phyloP scores from a whole-genome alignment of 176 grass and related monocot species.

The Rhynchospora breviuscula region DNA sequence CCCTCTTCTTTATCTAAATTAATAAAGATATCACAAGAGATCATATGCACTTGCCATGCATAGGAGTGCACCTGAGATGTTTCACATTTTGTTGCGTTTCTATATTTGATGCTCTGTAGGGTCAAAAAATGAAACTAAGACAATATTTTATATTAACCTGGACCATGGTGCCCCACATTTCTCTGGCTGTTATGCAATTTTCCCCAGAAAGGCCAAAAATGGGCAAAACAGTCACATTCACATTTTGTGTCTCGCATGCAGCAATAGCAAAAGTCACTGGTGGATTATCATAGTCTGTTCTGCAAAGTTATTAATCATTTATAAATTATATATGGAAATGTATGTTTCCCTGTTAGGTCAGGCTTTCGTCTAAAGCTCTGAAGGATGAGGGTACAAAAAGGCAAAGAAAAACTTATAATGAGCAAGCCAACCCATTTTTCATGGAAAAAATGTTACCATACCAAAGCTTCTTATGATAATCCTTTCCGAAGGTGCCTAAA shows the following conservation, averaged over 20 bases:
- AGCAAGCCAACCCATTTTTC: constrained; percentile 34
- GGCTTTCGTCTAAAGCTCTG: neutral
- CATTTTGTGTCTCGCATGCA: constrained; percentile 84
- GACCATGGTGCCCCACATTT: constrained; percentile 81
- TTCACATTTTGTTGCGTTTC: neutral
- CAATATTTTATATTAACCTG: constrained; percentile 38
- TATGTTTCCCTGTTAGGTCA: neutral
- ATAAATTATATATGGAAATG: neutral
- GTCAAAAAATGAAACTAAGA: neutral
- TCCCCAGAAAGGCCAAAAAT: constrained; percentile 75
- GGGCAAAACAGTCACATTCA: constrained; percentile 82
- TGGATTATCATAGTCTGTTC: constrained; percentile 78
- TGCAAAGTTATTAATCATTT: constrained; percentile 28
- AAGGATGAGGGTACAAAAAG: neutral
- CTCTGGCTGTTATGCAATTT: constrained; percentile 66
- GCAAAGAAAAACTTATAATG: constrained; percentile 27
- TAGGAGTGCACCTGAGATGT: neutral
- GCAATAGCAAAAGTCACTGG: constrained; percentile 96
- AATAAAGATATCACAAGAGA: neutral
- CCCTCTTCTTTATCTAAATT: neutral
- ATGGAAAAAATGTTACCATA: neutral
- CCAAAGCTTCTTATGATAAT: neutral
- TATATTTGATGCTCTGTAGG: constrained; percentile 6
- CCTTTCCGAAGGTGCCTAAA: neutral
- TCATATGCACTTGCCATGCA: neutral